Percentiles rank a stretch among this genome's conserved stretches.
Conservation (phyloP, 768 basidiomycete genomes). For the Neoboletus subvelutipes region DNA sequence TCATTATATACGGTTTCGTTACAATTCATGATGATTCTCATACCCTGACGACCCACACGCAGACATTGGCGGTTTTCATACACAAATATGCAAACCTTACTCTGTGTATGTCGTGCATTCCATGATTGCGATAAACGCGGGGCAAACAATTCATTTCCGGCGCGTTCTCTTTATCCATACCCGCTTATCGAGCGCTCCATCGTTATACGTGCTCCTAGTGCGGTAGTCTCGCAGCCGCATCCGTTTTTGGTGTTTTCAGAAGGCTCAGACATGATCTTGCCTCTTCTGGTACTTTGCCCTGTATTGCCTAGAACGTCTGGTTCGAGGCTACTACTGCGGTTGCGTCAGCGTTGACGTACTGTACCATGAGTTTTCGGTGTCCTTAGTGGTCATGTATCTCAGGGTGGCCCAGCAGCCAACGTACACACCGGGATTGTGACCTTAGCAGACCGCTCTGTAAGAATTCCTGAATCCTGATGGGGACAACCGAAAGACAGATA, state of each 20-base stretch:
- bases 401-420: neutral
- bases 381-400: too few relatives aligned
- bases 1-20: neutral
- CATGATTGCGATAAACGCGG: neutral
- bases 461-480: too few relatives aligned
- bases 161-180: neutral
- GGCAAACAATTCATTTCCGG: neutral
- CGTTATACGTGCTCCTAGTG: neutral
- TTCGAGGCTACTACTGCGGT: too few relatives aligned
- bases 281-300: neutral
- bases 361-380: too few relatives aligned
- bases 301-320: neutral
- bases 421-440: too few relatives aligned
- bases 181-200: neutral
- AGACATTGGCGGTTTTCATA: neutral
- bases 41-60: too few relatives aligned
- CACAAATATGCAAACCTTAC: neutral
- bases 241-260: neutral
- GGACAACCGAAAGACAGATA: too few relatives aligned
- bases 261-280: neutral
- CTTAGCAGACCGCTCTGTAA: too few relatives aligned
- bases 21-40: neutral
- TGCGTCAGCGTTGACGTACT: too few relatives aligned
- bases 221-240: neutral
- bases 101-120: neutral